Evolutionary conservation across 129 eudicot genomes (phyloP).

Genomic region (Centella asiatica): DNA sequence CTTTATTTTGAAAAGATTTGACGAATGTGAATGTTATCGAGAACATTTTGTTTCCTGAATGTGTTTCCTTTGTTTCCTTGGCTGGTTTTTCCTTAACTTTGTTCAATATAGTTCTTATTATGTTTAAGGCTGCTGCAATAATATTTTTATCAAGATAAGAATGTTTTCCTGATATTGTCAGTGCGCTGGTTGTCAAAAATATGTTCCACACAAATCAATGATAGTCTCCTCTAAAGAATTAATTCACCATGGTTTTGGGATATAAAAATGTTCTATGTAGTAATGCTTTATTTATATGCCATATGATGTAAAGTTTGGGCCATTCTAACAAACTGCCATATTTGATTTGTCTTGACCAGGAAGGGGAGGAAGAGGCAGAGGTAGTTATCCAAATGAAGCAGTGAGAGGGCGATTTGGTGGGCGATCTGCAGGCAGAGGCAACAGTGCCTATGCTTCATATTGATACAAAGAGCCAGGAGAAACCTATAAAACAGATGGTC

Average conservation of each 20-base stretch:
- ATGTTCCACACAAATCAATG: no score
- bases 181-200: no score
- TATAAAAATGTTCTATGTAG: no score
- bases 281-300: background rate
- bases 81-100: no score
- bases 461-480: background rate
- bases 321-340: background rate
- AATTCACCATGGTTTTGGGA: no score
- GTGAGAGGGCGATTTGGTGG: conserved; percentile 54
- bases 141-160: no score
- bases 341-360: conserved; percentile 37
- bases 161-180: no score
- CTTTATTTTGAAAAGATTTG: background rate
- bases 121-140: no score
- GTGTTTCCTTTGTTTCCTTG: no score
- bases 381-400: conserved; percentile 34
- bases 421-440: conserved; percentile 34
- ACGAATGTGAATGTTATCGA: background rate
- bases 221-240: no score
- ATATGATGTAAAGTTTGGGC: background rate
- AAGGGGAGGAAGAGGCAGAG: conserved; percentile 80
- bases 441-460: conserved; percentile 37
- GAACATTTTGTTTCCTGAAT: background rate
- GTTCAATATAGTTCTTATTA: no score
- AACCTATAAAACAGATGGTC: background rate